A percentile compares a stretch with the other conserved stretches of the same genome.
phyloP scores from a whole-genome alignment of 2,329 filamentous ascomycete species.

The Aureobasidium sp. region DNA sequence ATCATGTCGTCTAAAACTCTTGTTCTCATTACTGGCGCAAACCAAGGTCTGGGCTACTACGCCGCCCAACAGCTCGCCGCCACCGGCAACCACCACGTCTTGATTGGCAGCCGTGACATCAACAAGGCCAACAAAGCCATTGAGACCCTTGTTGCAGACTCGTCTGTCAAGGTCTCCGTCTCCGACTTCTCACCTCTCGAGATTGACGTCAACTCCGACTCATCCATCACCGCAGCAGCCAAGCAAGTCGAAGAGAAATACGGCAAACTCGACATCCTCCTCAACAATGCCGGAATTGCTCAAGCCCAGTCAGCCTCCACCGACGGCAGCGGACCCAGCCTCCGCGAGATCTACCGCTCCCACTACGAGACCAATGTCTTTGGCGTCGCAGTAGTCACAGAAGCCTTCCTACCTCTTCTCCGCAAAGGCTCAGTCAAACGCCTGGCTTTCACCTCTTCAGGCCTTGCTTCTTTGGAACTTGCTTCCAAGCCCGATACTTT shows the following conservation, averaged over 20 bases:
- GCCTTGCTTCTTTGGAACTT: slow-evolving; percentile 14
- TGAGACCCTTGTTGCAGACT: slow-evolving; percentile 20
- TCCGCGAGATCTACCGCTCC: slow-evolving; percentile 17
- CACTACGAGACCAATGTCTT: slow-evolving; percentile 23
- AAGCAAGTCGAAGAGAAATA: slow-evolving; percentile 20
- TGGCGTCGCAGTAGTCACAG: slow-evolving; percentile 17
- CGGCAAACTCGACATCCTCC: slow-evolving; percentile 27
- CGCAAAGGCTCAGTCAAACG: slow-evolving; percentile 18
- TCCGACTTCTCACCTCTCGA: slow-evolving; percentile 27
- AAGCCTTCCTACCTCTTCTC: slow-evolving; percentile 20
- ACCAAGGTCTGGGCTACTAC: slow-evolving; percentile 37
- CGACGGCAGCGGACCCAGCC: neutral
- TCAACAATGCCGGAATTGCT: slow-evolving; percentile 29
- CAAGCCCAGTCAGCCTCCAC: neutral
- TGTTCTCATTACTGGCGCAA: slow-evolving; percentile 33
- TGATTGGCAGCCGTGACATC: slow-evolving; percentile 31
- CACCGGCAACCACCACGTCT: slow-evolving; percentile 31
- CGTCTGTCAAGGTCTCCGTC: slow-evolving; percentile 21
- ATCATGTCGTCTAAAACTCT: slow-evolving; percentile 13
- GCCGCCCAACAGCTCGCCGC: slow-evolving; percentile 31
- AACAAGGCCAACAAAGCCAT: slow-evolving; percentile 29
- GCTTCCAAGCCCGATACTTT: slow-evolving; percentile 2
- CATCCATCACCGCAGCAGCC: slow-evolving; percentile 32
- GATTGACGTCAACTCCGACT: slow-evolving; percentile 36
- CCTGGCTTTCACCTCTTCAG: slow-evolving; percentile 22